Evolutionary conservation across 2,329 filamentous ascomycete genomes (phyloP).

Genomic region (Pseudogymnoascus destructans): DNA sequence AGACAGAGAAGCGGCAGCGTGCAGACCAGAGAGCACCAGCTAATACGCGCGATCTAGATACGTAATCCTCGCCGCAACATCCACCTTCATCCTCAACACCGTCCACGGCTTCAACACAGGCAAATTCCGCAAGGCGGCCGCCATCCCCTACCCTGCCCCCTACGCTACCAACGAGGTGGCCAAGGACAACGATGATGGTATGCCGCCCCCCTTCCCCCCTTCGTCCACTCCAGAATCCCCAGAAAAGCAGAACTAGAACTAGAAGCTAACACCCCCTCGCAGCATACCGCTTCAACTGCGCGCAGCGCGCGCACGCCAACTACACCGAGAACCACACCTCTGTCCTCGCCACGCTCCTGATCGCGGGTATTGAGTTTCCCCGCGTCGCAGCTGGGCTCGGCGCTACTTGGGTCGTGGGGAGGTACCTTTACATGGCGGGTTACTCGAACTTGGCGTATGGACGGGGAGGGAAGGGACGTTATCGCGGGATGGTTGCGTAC

Average conservation of each 20-base stretch:
- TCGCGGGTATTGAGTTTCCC: constrained; percentile 45
- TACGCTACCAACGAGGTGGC: constrained; percentile 44
- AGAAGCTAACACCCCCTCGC: neutral
- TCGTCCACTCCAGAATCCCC: too few species aligned
- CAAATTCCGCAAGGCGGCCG: constrained; percentile 37
- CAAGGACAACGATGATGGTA: constrained; percentile 37
- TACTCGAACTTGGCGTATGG: constrained; percentile 28
- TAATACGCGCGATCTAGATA: constrained; percentile 34
- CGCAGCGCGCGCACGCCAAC: constrained; percentile 50
- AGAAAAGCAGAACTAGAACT: too few species aligned
- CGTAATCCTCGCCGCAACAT: constrained; percentile 44
- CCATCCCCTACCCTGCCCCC: constrained; percentile 42
- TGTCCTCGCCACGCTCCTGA: constrained; percentile 38
- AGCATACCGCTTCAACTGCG: constrained; percentile 48
- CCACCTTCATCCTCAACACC: constrained; percentile 44
- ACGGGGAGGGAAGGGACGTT: constrained; percentile 15
- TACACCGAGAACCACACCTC: constrained; percentile 48
- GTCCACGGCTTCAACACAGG: constrained; percentile 38
- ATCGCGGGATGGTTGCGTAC: constrained; percentile 20
- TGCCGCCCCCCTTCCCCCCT: too few species aligned
- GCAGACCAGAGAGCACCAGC: neutral
- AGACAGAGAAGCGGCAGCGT: neutral
- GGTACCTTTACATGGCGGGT: constrained; percentile 42
- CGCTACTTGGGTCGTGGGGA: constrained; percentile 37
- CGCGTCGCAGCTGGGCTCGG: constrained; percentile 36